Base-by-base conservation (phyloP, 2,329 filamentous ascomycete genomes). In the Chrysosporium queenslandicum region DNA sequence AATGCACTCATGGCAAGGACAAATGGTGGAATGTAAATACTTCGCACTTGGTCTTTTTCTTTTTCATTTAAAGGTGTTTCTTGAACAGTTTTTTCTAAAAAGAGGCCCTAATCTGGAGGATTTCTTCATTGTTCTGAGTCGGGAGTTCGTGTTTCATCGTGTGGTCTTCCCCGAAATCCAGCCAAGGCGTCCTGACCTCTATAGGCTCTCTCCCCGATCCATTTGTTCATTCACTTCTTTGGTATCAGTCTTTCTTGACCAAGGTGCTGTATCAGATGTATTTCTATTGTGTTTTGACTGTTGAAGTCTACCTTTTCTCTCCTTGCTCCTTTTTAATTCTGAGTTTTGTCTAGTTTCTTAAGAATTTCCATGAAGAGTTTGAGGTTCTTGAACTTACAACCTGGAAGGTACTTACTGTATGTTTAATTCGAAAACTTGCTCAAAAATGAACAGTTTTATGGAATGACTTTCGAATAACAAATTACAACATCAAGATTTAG, bases 1-100 rank as follows among this genome's bases (percentile, higher is more conserved):
- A 60, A 64, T 20, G 71, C 72, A 55, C 58, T 75, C 36, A 61
- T 66, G 29, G 59, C 68, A 52, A 64, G 60, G 29, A 66, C 63
- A 14, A 68, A 68, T 51, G 62, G 65, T 11, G 61, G 64, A 4
- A 27, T 20, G 21, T 51, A 39, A 51, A 27, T 37, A 47, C 14
- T 30, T 32, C 12, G 3, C 23, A n/a, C n/a, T n/a, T n/a, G n/a
- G n/a, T n/a, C n/a, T n/a, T 41, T 23, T 12, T 7, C n/a, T 27
- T 37, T 34, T 27, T 43, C n/a, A n/a, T n/a, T n/a, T n/a, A n/a
- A n/a, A n/a, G n/a, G n/a, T n/a, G n/a, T n/a, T n/a, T n/a, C n/a
- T n/a, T n/a, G n/a, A n/a, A n/a, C n/a, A n/a, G n/a, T n/a, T n/a
- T n/a, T n/a, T n/a, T n/a, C n/a, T n/a, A n/a, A n/a, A n/a, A n/a